Evolutionary conservation across 257 asterid species (phyloP).

Genomic region (Plantago elongata): DNA sequence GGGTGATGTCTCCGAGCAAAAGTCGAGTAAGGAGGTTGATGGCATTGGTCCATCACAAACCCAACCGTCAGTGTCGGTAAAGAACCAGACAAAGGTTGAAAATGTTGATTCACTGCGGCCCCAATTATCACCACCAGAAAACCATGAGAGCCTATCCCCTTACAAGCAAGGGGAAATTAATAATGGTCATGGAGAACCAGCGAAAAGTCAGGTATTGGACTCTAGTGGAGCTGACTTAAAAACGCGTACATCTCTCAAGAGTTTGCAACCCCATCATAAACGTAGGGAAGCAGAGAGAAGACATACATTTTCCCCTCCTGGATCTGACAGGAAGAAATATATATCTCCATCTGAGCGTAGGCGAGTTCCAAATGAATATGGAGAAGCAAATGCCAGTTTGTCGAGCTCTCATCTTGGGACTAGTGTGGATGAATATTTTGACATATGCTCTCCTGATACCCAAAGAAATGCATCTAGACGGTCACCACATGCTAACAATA

Average conservation of each 20-base stretch:
- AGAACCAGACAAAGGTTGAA: background rate
- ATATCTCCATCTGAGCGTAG: too few relatives aligned
- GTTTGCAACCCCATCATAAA: too few relatives aligned
- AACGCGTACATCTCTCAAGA: too few relatives aligned
- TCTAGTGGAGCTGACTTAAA: too few relatives aligned
- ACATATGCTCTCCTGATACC: conserved; percentile 39
- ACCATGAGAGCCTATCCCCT: background rate
- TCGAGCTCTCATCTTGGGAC: background rate
- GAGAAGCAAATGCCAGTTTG: conserved; percentile 1
- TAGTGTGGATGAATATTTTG: conserved; percentile 27
- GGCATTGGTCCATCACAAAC: background rate
- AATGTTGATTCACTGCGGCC: too few relatives aligned
- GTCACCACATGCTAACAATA: background rate
- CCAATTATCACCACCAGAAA: too few relatives aligned
- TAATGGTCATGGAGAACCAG: too few relatives aligned
- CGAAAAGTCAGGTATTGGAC: too few relatives aligned
- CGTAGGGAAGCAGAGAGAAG: background rate
- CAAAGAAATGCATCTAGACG: background rate
- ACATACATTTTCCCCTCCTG: background rate
- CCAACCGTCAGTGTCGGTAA: conserved; percentile 12
- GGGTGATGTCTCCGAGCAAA: conserved; percentile 17
- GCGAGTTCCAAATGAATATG: too few relatives aligned
- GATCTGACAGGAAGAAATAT: too few relatives aligned
- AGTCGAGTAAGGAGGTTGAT: conserved; percentile 4
- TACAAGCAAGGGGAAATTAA: background rate